Evolutionary conservation across 1,284 basidiomycete genomes (phyloP).

Genomic region (Tilletia horrida): DNA sequence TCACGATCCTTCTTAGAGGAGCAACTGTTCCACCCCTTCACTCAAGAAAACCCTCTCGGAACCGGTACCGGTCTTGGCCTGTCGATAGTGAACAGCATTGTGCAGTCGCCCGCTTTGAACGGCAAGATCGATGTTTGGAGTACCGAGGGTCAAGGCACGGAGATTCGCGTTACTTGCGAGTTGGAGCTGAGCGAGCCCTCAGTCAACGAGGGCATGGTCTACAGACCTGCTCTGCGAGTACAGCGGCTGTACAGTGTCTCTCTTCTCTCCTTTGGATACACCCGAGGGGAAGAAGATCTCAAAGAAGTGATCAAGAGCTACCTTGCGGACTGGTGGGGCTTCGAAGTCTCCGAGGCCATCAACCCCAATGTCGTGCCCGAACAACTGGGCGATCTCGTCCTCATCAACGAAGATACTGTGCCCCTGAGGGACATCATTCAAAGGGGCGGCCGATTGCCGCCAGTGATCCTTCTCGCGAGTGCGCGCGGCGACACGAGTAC

Average conservation of each 20-base stretch:
- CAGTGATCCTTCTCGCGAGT: constrained; percentile 72
- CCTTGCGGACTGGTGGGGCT: constrained; percentile 73
- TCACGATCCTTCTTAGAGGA: constrained; percentile 61
- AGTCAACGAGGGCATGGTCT: constrained; percentile 39
- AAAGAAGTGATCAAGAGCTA: constrained; percentile 67
- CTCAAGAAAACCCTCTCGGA: constrained; percentile 80
- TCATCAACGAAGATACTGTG: constrained; percentile 74
- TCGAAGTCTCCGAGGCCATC: constrained; percentile 56
- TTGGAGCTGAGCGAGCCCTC: constrained; percentile 62
- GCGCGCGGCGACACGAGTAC: constrained; percentile 65
- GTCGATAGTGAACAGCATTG: constrained; percentile 90
- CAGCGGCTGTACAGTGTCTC: constrained; percentile 63
- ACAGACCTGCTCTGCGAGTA: constrained; percentile 58
- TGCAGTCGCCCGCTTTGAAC: constrained; percentile 76
- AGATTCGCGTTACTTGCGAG: constrained; percentile 81
- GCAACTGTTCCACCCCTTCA: constrained; percentile 94
- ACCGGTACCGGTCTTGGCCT: constrained; percentile 93
- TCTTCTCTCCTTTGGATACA: constrained; percentile 68
- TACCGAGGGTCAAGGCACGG: constrained; percentile 83
- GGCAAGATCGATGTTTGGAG: constrained; percentile 83
- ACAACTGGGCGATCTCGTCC: constrained; percentile 66
- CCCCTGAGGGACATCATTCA: constrained; percentile 57
- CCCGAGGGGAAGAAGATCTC: constrained; percentile 69
- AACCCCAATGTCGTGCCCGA: constrained; percentile 17
- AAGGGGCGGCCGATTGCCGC: constrained; percentile 57